These are phyloP conservation scores for Yamadazyma akitaensis DNA, from an alignment of 805 yeast species.

Conservation along the genomic window DNA sequence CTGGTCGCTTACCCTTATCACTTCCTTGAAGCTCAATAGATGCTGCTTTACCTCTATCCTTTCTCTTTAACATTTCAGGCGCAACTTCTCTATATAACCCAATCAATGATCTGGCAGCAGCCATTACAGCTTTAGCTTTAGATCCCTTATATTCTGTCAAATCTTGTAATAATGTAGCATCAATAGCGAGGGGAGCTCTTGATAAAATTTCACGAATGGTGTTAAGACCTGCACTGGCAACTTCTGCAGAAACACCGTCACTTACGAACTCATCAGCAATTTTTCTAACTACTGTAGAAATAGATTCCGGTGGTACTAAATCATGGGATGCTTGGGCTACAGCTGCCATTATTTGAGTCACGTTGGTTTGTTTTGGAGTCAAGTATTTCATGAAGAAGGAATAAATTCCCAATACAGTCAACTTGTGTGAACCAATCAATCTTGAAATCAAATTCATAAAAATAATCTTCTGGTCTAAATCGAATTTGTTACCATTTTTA, in stretches of 20 bases:
- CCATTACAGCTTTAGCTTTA: constrained; percentile 87
- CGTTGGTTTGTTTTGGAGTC: constrained; percentile 92
- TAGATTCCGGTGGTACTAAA: constrained; percentile 92
- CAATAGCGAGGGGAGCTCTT: constrained; percentile 94
- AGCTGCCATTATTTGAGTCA: constrained; percentile 95
- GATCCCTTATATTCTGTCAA: constrained; percentile 87
- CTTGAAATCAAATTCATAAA: constrained; percentile 86
- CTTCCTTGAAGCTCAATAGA: constrained; percentile 73
- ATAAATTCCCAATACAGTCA: constrained; percentile 85
- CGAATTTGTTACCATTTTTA: constrained; percentile 65
- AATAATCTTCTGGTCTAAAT: constrained; percentile 83
- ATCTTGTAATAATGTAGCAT: constrained; percentile 82
- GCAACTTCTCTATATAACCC: constrained; percentile 90
- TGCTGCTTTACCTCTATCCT: constrained; percentile 92
- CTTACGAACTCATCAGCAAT: constrained; percentile 97
- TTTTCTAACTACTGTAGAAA: constrained; percentile 77
- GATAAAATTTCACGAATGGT: constrained; percentile 90
- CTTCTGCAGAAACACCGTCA: constrained; percentile 98
- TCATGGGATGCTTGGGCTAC: constrained; percentile 96
- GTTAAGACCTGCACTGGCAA: constrained; percentile 96
- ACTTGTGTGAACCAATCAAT: constrained; percentile 89
- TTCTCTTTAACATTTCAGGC: constrained; percentile 87
- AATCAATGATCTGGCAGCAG: constrained; percentile 89
- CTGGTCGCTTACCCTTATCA: constrained; percentile 46
- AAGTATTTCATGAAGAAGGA: constrained; percentile 84